Percentiles rank a stretch among this genome's conserved stretches.
phyloP scores from a whole-genome alignment of 169 alveolate genomes.

The Besnoitia besnoiti region DNA sequence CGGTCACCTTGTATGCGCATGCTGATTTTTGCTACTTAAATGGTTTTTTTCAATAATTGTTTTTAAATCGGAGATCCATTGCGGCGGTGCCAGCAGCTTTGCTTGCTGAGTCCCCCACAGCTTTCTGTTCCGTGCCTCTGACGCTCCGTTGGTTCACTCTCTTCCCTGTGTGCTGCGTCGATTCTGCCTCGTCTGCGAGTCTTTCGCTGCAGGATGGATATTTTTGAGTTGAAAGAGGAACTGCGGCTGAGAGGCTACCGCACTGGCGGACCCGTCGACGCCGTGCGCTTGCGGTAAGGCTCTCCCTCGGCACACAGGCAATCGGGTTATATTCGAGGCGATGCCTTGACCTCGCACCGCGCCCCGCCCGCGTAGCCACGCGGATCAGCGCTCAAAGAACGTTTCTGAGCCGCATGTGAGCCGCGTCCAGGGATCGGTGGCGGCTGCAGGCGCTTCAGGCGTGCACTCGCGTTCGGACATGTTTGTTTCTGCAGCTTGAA shows the following conservation, averaged over 20 bases:
- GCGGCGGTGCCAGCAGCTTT: too few relatives aligned
- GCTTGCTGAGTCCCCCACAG: too few relatives aligned
- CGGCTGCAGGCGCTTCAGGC: too few relatives aligned
- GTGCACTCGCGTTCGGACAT: not conserved
- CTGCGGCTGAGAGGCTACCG: conserved; percentile 29
- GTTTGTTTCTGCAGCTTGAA: not conserved
- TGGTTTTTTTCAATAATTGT: too few relatives aligned
- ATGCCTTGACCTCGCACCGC: too few relatives aligned
- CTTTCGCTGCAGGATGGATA: conserved; percentile 20
- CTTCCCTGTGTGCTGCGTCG: not conserved
- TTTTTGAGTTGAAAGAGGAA: not conserved
- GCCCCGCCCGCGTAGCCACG: too few relatives aligned
- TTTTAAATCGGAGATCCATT: too few relatives aligned
- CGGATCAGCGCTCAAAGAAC: too few relatives aligned
- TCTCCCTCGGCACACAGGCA: too few relatives aligned
- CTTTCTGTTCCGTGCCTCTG: not conserved
- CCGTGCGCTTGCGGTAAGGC: conserved; percentile 26
- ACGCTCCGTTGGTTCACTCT: not conserved
- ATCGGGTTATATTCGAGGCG: too few relatives aligned
- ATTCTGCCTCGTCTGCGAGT: not conserved
- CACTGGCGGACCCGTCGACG: conserved; percentile 18
- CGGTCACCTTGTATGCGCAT: not conserved
- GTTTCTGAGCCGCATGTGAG: too few relatives aligned
- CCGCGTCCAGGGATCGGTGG: too few relatives aligned
- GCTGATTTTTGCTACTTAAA: not conserved